A percentile compares a stretch with the other conserved stretches of the same genome.
phyloP scores from a whole-genome alignment of 1,284 basidiomycete species.

The Schizophyllum commune region DNA sequence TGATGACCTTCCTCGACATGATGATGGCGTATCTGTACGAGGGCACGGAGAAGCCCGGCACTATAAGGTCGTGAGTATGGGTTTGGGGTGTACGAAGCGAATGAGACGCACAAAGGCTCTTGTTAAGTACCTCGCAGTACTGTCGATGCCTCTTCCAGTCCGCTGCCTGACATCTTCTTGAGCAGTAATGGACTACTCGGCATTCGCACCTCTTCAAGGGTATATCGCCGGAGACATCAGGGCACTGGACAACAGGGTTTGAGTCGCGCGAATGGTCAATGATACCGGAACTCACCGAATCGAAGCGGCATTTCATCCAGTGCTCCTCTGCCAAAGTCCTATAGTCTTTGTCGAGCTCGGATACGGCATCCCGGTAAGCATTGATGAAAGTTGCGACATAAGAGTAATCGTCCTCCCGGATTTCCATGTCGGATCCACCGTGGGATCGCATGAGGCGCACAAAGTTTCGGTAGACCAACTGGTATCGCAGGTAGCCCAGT shows the following conservation, averaged over 20 bases:
- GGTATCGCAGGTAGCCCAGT: neutral
- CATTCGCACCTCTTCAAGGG: neutral
- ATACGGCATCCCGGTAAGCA: neutral
- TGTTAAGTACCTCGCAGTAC: too few relatives aligned
- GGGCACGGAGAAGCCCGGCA: neutral
- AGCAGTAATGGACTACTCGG: neutral
- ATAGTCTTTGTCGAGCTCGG: neutral
- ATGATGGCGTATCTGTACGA: neutral
- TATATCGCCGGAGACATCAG: neutral
- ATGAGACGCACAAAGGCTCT: too few relatives aligned
- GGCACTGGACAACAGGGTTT: neutral
- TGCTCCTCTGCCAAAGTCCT: neutral
- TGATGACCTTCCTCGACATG: neutral
- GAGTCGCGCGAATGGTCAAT: neutral
- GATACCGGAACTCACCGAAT: neutral
- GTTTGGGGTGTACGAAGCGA: neutral
- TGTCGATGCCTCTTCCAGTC: neutral
- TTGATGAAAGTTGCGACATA: neutral
- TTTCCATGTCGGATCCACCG: neutral
- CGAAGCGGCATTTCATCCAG: neutral
- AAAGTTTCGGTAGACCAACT: neutral
- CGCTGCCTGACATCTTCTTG: neutral
- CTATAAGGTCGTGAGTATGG: neutral
- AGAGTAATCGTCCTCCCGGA: neutral
- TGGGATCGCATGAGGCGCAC: neutral